Evolutionary conservation across 2,329 filamentous ascomycete genomes (phyloP).

Genomic region (Pseudopyrenochaeta lycopersici): DNA sequence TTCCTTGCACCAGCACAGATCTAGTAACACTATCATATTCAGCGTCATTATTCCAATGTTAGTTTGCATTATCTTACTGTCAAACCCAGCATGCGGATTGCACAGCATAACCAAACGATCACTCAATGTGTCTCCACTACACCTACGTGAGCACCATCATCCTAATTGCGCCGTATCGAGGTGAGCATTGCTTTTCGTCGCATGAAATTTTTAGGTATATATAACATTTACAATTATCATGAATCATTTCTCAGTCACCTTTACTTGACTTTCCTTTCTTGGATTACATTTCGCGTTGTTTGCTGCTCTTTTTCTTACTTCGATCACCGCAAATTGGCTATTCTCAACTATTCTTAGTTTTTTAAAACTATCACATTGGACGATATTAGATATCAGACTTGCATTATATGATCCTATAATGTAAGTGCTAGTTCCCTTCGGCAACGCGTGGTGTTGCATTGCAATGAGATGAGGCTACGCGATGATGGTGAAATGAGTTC

Average conservation of each 20-base stretch:
- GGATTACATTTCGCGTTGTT: neutral
- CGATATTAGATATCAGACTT: neutral
- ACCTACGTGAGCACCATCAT: too few relatives aligned
- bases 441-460: neutral
- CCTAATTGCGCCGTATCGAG: too few relatives aligned
- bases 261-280: neutral
- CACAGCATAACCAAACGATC: too few relatives aligned
- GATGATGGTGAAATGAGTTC: neutral
- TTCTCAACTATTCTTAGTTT: neutral
- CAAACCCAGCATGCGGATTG: too few relatives aligned
- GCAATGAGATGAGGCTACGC: neutral
- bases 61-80: too few relatives aligned
- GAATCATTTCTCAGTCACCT: conserved; percentile 1
- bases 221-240: conserved; percentile 5
- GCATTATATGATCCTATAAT: conserved; percentile 4
- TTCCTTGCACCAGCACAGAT: too few relatives aligned
- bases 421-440: conserved; percentile 2
- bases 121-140: too few relatives aligned
- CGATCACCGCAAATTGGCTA: neutral
- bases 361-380: neutral
- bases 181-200: too few relatives aligned
- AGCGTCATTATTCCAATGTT: too few relatives aligned
- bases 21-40: too few relatives aligned
- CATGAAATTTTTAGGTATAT: too few relatives aligned
- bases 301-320: neutral